Percentiles rank a stretch among this genome's conserved stretches.
Conservation (phyloP, 1,284 basidiomycete genomes). For the Inonotus obliquus region DNA sequence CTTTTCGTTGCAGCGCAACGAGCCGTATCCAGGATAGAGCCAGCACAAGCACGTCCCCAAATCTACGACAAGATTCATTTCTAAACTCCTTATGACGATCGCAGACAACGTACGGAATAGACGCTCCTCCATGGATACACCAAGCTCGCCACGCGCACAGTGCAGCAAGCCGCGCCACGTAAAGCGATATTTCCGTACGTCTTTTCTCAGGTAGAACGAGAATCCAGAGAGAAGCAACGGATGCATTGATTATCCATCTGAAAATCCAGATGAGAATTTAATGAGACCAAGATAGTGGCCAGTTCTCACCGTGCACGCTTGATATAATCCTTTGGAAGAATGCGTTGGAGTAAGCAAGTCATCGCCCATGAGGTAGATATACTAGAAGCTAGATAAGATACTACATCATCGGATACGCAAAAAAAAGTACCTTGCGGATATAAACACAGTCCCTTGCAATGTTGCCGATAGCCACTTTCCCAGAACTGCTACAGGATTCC, state of each 20-base stretch:
- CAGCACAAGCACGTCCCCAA: conserved; percentile 15
- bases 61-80: not conserved
- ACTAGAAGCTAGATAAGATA: not conserved
- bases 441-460: conserved; percentile 16
- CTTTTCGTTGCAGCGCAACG: not conserved
- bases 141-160: conserved; percentile 14
- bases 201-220: conserved; percentile 13
- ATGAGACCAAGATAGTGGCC: not conserved
- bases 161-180: conserved; percentile 18
- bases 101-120: conserved; percentile 2
- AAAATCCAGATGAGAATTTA: not conserved
- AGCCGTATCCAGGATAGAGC: conserved; percentile 15
- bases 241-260: conserved; percentile 19
- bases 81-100: not conserved
- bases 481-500: conserved; percentile 6
- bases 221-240: conserved; percentile 18
- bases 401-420: not conserved
- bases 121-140: conserved; percentile 3
- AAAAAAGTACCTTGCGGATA: conserved; percentile 13
- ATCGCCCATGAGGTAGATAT: conserved; percentile 19
- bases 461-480: conserved; percentile 16
- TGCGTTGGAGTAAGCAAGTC: conserved; percentile 18
- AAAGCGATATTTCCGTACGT: conserved; percentile 18
- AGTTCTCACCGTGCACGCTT: conserved; percentile 5
- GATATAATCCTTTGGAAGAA: conserved; percentile 8